phyloP scores from a whole-genome alignment of 352 stramenopile species.

The Globisporangium parvum region DNA sequence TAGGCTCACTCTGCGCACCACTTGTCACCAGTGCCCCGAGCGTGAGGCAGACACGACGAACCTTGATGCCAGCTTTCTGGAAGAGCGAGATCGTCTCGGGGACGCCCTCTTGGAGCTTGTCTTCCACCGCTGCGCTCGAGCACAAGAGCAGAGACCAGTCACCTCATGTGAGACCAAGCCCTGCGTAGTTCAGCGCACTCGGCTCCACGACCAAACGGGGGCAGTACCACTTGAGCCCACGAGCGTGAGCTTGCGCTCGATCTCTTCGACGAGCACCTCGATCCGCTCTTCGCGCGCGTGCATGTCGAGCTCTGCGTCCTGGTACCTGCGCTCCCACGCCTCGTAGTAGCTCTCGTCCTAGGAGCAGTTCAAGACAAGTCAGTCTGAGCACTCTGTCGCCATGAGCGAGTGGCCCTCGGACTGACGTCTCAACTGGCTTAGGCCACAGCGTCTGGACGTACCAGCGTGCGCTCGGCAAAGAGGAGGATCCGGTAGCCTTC shows the following conservation, averaged over 20 bases:
- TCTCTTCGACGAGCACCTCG: slow-evolving; percentile 53
- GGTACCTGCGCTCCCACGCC: slow-evolving; percentile 55
- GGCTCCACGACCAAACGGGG: neutral
- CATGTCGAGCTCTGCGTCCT: slow-evolving; percentile 70
- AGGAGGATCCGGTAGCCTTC: slow-evolving; percentile 86
- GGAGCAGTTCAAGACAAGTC: neutral
- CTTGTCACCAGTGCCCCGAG: neutral
- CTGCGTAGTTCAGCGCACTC: no score
- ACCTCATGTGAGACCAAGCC: no score
- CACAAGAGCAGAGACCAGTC: no score
- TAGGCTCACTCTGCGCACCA: neutral
- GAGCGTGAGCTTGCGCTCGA: slow-evolving; percentile 80
- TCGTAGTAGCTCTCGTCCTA: slow-evolving; percentile 70
- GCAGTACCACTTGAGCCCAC: slow-evolving; percentile 75
- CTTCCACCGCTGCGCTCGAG: slow-evolving; percentile 89
- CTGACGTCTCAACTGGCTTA: no score
- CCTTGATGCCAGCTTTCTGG: slow-evolving; percentile 93
- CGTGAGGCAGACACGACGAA: slow-evolving; percentile 31
- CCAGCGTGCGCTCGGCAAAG: slow-evolving; percentile 67
- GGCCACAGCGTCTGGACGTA: no score
- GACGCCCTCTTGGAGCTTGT: slow-evolving; percentile 96
- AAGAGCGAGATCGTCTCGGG: slow-evolving; percentile 89
- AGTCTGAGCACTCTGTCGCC: no score
- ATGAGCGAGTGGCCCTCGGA: no score
- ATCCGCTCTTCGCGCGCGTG: slow-evolving; percentile 53